Percentiles rank a stretch among this genome's conserved stretches.
Conservation (phyloP, 148 eudicot species). For the Cornus suecica region DNA sequence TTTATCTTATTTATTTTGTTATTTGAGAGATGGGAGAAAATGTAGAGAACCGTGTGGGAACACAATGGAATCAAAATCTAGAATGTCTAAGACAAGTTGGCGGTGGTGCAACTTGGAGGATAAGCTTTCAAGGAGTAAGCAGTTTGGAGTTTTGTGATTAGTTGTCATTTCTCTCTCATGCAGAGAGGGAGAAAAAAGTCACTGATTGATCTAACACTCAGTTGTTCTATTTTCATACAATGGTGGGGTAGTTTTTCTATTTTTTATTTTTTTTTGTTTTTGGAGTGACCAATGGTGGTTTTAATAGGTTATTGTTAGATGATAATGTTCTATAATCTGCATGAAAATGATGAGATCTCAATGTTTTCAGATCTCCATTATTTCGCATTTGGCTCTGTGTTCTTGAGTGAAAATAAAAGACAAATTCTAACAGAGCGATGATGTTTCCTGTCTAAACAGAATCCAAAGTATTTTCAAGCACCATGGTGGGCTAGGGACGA, state of each 20-base stretch:
- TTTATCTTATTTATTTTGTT: neutral
- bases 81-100: constrained; percentile 6
- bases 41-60: constrained; percentile 19
- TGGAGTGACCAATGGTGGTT: neutral
- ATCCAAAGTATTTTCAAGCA: neutral
- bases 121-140: constrained; percentile 12
- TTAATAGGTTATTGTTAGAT: neutral
- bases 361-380: neutral
- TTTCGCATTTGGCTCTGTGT: constrained; percentile 1
- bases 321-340: neutral
- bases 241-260: neutral
- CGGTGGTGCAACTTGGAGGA: constrained; percentile 8
- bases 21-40: neutral
- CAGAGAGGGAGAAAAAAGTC: no score
- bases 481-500: no score
- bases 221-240: constrained; percentile 10
- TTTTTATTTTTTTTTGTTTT: neutral
- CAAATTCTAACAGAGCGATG: neutral
- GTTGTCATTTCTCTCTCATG: constrained; percentile 7
- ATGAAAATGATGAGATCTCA: neutral
- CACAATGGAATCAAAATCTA: constrained; percentile 4
- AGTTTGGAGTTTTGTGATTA: constrained; percentile 15
- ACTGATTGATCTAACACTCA: neutral
- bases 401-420: neutral
- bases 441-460: neutral